phyloP scores from a whole-genome alignment of 257 asterid genomes.

The Solanum sitiens region DNA sequence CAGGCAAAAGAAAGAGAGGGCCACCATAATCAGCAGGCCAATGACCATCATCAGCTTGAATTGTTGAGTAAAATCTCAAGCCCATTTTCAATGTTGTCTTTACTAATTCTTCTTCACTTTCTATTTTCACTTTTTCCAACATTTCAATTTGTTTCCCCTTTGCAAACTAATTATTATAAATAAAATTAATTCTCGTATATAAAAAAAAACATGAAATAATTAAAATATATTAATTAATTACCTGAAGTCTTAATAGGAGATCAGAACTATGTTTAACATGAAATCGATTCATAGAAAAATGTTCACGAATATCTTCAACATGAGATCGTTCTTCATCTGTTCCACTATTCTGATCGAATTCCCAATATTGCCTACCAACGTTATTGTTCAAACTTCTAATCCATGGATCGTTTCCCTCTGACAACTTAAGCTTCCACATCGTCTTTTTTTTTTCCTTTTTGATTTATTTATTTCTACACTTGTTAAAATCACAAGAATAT shows the following conservation, averaged over 20 bases:
- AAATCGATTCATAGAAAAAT: constrained; percentile 24
- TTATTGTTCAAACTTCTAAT: constrained; percentile 11
- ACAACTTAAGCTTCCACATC: constrained; percentile 30
- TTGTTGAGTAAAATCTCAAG: constrained; percentile 33
- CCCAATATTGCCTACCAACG: constrained; percentile 47
- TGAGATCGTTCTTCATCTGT: constrained; percentile 22
- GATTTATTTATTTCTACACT: not conserved
- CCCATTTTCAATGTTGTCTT: constrained; percentile 32
- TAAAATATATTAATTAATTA: not conserved
- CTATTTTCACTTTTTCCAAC: constrained; percentile 13
- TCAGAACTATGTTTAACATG: constrained; percentile 49
- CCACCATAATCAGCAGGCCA: constrained; percentile 83
- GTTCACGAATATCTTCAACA: constrained; percentile 34
- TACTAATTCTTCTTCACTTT: constrained; percentile 29
- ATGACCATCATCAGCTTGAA: constrained; percentile 73
- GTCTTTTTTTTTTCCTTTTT: not conserved
- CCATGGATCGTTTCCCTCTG: constrained; percentile 9
- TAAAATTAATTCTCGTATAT: not conserved
- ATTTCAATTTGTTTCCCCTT: constrained; percentile 13
- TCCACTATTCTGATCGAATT: constrained; percentile 31
- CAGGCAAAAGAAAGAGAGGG: constrained; percentile 64
- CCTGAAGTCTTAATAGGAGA: constrained; percentile 72
- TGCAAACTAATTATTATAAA: constrained; percentile 23
- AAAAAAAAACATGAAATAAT: not conserved
- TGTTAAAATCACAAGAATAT: not conserved